Evolutionary conservation across 495 filamentous ascomycete genomes (phyloP).

Genomic region (Physcia stellaris): DNA sequence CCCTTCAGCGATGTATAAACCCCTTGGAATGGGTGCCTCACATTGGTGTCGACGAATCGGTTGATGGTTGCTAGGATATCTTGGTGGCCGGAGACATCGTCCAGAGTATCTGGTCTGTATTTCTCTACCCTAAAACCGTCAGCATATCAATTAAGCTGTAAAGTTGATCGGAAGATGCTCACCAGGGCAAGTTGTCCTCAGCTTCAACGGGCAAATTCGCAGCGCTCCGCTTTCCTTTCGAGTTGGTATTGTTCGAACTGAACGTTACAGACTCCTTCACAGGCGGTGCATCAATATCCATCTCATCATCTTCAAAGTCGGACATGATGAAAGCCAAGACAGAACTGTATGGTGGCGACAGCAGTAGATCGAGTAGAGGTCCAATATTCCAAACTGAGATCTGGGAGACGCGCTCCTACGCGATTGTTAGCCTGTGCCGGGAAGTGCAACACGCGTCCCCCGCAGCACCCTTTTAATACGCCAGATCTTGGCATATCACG

Average conservation of each 20-base stretch:
- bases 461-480: no score
- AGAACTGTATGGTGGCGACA: no score
- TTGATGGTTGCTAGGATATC: conserved; percentile 96
- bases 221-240: conserved; percentile 79
- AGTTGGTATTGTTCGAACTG: conserved; percentile 41
- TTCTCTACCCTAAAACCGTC: conserved; percentile 76
- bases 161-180: conserved; percentile 10
- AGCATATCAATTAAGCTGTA: conserved; percentile 10
- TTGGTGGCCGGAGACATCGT: conserved; percentile 94
- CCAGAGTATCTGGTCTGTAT: conserved; percentile 76
- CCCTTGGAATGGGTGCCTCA: conserved; percentile 17
- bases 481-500: no score
- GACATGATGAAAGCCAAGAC: conserved; percentile 57
- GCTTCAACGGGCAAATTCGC: conserved; percentile 90
- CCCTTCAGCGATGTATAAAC: conserved; percentile 2
- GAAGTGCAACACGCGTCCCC: no score
- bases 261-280: conserved; percentile 43
- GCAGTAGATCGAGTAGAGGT: no score
- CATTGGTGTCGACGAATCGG: conserved; percentile 85
- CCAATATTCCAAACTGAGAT: no score
- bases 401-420: no score
- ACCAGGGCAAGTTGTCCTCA: conserved; percentile 92
- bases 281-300: conserved; percentile 61
- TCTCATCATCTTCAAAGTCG: conserved; percentile 81
- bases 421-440: no score